Percentiles rank a stretch among this genome's conserved stretches.
Evolutionary conservation across 331 rosid genomes (phyloP).

Genomic region (Dryas integrifolia): DNA sequence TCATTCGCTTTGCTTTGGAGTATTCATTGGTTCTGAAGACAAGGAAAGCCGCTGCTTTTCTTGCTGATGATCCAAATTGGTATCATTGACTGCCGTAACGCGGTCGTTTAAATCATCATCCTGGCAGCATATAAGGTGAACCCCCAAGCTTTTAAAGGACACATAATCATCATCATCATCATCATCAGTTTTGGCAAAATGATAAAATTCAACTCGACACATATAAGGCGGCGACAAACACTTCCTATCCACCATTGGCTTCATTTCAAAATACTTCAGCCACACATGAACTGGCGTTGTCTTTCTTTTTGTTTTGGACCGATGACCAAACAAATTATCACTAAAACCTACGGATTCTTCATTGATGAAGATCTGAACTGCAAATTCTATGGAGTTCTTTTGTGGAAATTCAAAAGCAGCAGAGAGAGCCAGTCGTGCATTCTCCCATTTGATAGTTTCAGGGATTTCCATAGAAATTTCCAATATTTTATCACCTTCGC

Average conservation of each 20-base stretch:
- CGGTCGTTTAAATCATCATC: no score
- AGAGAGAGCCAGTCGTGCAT: neutral
- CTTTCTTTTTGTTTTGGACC: neutral
- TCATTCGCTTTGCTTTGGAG: no score
- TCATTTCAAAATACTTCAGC: neutral
- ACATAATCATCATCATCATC: neutral
- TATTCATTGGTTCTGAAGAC: neutral
- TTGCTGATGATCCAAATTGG: neutral
- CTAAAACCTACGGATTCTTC: no score
- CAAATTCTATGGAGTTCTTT: neutral
- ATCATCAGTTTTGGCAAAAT: no score
- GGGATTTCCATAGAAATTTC: neutral
- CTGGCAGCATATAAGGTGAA: neutral
- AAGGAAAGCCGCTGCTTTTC: neutral
- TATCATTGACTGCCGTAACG: no score
- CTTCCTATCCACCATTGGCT: no score
- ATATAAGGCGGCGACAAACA: neutral
- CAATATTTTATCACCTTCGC: neutral
- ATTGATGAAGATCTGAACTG: neutral
- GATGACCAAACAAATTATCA: neutral
- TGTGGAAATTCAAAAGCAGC: neutral
- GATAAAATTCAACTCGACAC: neutral
- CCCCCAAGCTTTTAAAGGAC: neutral
- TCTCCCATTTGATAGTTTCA: neutral
- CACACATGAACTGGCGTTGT: neutral